Evolutionary conservation across 495 filamentous ascomycete species (phyloP).

Genomic region (Neurospora sp.): DNA sequence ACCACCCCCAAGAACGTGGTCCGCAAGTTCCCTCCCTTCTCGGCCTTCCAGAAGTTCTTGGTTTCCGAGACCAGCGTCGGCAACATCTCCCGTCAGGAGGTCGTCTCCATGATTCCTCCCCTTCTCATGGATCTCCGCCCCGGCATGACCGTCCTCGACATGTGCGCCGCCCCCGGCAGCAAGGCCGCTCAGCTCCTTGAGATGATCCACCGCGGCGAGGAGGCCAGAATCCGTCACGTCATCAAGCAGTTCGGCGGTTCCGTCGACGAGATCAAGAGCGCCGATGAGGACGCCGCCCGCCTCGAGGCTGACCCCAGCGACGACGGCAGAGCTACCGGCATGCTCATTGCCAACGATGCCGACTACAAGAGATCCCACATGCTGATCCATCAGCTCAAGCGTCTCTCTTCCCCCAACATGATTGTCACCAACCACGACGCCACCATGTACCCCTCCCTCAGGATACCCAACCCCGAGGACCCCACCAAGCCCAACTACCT

Average conservation of each 20-base stretch:
- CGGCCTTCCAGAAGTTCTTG: constrained; percentile 94
- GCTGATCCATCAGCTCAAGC: constrained; percentile 94
- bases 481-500: constrained; percentile 57
- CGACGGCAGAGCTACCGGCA: constrained; percentile 75
- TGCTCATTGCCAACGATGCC: constrained; percentile 89
- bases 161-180: constrained; percentile 94
- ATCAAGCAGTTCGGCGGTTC: constrained; percentile 44
- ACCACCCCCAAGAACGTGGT: constrained; percentile 90
- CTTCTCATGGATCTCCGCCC: constrained; percentile 83
- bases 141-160: constrained; percentile 84
- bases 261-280: constrained; percentile 35
- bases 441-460: constrained; percentile 86
- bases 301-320: constrained; percentile 53
- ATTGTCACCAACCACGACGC: constrained; percentile 98
- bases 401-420: constrained; percentile 89
- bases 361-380: constrained; percentile 95
- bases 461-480: constrained; percentile 50
- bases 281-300: constrained; percentile 39
- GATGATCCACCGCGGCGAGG: constrained; percentile 85
- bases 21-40: constrained; percentile 82
- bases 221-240: constrained; percentile 60
- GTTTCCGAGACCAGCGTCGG: constrained; percentile 94
- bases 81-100: constrained; percentile 93
- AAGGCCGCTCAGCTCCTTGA: constrained; percentile 94
- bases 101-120: constrained; percentile 97